phyloP scores from a whole-genome alignment of 495 filamentous ascomycete species.

The Trichoderma erinaceum region DNA sequence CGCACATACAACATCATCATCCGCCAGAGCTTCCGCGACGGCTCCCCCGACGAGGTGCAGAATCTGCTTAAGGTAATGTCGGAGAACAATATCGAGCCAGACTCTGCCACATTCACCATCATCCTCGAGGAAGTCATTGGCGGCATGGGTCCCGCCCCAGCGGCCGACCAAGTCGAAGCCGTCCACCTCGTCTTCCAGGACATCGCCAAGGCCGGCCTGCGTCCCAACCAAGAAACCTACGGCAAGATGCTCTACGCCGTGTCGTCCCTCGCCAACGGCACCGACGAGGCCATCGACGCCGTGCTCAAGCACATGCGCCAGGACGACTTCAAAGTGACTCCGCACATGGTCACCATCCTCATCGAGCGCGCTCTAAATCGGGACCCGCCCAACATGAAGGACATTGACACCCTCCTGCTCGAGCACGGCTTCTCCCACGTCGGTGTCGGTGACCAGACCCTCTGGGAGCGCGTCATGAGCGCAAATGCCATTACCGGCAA shows the following conservation, averaged over 20 bases:
- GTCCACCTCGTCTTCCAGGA: slow-evolving; percentile 41
- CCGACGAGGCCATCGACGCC: slow-evolving; percentile 46
- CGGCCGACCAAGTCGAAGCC: slow-evolving; percentile 28
- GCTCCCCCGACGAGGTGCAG: slow-evolving; percentile 26
- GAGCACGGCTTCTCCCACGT: slow-evolving; percentile 54
- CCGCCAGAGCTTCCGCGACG: slow-evolving; percentile 43
- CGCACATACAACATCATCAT: slow-evolving; percentile 67
- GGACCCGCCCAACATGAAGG: slow-evolving; percentile 18
- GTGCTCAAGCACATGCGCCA: slow-evolving; percentile 55
- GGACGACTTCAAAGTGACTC: slow-evolving; percentile 43
- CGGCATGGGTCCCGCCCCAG: slow-evolving; percentile 18
- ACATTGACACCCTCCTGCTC: slow-evolving; percentile 64
- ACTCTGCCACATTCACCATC: slow-evolving; percentile 40
- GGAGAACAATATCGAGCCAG: slow-evolving; percentile 26
- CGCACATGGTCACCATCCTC: slow-evolving; percentile 64
- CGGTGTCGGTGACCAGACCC: slow-evolving; percentile 48
- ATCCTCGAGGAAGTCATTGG: slow-evolving; percentile 35
- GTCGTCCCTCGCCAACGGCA: slow-evolving; percentile 35
- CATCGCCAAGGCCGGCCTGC: slow-evolving; percentile 48
- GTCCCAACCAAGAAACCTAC: slow-evolving; percentile 52
- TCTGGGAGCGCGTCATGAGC: slow-evolving; percentile 63
- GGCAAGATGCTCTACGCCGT: slow-evolving; percentile 58
- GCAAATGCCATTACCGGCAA: slow-evolving; percentile 52
- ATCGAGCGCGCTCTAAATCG: slow-evolving; percentile 56
- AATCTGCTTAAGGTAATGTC: slow-evolving; percentile 39